A percentile compares a stretch with the other conserved stretches of the same genome.
Conservation (phyloP, 805 yeast species). For the Starmerella vitae region DNA sequence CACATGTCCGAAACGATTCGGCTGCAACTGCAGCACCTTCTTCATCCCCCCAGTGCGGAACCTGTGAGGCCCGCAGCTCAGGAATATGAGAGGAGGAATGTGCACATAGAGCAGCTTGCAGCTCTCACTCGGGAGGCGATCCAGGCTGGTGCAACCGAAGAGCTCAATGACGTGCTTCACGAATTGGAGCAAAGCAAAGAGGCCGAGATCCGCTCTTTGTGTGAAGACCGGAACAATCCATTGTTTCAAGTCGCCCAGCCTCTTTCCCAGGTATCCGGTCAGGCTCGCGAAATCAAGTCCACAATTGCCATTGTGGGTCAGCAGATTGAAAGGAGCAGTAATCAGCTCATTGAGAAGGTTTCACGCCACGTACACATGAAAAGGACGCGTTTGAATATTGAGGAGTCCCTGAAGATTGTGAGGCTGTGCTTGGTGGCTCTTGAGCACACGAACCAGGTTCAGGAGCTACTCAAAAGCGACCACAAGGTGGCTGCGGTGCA, state of each 20-base stretch:
- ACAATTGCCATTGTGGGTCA: constrained; percentile 44
- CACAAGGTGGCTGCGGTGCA: constrained; percentile 79
- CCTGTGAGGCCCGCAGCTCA: constrained; percentile 2
- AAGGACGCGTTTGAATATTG: constrained; percentile 41
- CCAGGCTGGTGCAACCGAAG: constrained; percentile 39
- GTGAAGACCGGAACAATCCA: constrained; percentile 47
- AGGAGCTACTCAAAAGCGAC: constrained; percentile 59
- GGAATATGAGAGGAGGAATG: constrained; percentile 4
- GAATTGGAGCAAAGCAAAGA: constrained; percentile 47
- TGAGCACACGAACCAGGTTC: constrained; percentile 74
- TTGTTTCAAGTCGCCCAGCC: constrained; percentile 39
- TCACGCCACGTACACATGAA: constrained; percentile 11
- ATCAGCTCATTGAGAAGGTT: constrained; percentile 39
- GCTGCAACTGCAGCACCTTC: constrained; percentile 18
- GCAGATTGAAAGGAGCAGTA: constrained; percentile 50
- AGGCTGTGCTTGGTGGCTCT: constrained; percentile 65
- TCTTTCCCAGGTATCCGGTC: constrained; percentile 46
- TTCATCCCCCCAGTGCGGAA: constrained; percentile 12
- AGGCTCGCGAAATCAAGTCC: constrained; percentile 43
- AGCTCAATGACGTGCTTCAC: constrained; percentile 42
- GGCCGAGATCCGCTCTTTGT: constrained; percentile 44
- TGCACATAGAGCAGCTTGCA: constrained; percentile 60
- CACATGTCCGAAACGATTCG: constrained; percentile 19
- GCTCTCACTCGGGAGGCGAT: constrained; percentile 60
- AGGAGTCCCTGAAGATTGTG: constrained; percentile 56